Evolutionary conservation across 1,284 basidiomycete species (phyloP), one percentile per base, ranked within the genome.

Genomic region (Tilletiopsis washingtonensis): DNA sequence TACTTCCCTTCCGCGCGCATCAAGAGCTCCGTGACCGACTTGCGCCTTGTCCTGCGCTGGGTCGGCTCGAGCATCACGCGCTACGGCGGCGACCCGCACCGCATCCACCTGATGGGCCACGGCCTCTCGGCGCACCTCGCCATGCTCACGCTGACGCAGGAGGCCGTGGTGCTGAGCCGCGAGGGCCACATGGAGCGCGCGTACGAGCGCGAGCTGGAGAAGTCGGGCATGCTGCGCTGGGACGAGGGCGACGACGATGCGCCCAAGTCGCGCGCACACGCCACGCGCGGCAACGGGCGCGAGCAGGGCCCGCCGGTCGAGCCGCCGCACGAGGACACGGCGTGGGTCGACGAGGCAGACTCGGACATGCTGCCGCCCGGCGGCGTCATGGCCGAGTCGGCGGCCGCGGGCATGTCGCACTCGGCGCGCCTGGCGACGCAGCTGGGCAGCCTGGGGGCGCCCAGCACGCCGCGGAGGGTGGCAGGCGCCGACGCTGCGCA

Each of bases 81-180:
- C 34, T 75, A 74, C 42, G 74, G 74, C 4, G 76, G 75, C 25
- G 71, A 74, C 47, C 59, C 69, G 12, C 44, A 44, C 37, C 54
- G 61, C 45, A 74, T 76, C 47, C 67, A 74, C 40, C 43, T 76
- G 0, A 43, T 70, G 49, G 74, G 75, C 1, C 74, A 75, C 43
- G 74, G 75, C 3, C 51, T 73, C 12, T 73, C 69, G 17, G 73
- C 70, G 21, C 73, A 75, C 50, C 55, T 76, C 17, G 66, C 69
- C 11, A 59, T 75, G 53, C 64, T 75, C 53, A 72, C 75, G 3
- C 51, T 75, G 6, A 59, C 71, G 4, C 73, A 75, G 43, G 68
- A 73, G 48, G 72, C 74, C n/a, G 69, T 74, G 15, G 71, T 74
- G 20, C 57, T 68, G 3, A 66, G 66, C 4, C 51, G 66, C 9